Conservation (phyloP, 1,284 basidiomycete genomes). For the Coniferiporia sulphurascens region DNA sequence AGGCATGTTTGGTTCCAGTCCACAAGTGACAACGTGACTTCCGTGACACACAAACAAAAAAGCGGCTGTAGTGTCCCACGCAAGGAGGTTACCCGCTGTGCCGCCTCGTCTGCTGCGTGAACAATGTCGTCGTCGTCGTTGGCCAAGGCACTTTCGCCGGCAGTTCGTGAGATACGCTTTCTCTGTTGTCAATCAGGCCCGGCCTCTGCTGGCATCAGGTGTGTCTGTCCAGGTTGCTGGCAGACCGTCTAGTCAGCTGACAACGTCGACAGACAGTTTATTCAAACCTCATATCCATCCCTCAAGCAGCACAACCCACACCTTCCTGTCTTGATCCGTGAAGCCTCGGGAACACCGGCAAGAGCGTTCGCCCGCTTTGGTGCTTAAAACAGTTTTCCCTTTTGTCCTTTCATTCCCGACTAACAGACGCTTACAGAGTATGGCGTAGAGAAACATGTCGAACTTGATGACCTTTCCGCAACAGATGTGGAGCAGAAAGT, state of each 20-base stretch:
- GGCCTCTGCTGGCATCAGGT: slow-evolving; percentile 84
- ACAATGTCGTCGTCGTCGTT: slow-evolving; percentile 53
- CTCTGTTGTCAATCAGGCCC: slow-evolving; percentile 80
- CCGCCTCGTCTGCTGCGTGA: background rate
- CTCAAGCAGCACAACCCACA: slow-evolving; percentile 90
- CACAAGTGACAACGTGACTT: background rate
- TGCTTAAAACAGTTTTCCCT: slow-evolving; percentile 36
- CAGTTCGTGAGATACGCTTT: slow-evolving; percentile 82
- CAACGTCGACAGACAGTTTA: slow-evolving; percentile 63
- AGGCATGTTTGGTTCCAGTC: slow-evolving; percentile 1
- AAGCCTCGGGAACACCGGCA: slow-evolving; percentile 86
- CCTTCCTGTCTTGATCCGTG: slow-evolving; percentile 84
- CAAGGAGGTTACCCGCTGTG: too few relatives aligned
- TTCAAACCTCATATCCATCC: slow-evolving; percentile 72
- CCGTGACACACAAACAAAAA: background rate
- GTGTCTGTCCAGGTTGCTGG: slow-evolving; percentile 25
- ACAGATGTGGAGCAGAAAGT: slow-evolving; percentile 70
- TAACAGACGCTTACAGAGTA: slow-evolving; percentile 45
- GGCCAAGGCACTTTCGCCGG: slow-evolving; percentile 75
- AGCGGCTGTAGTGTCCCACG: too few relatives aligned
- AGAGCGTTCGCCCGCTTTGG: slow-evolving; percentile 89
- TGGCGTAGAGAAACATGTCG: slow-evolving; percentile 75
- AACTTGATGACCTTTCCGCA: slow-evolving; percentile 72
- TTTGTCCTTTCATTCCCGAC: slow-evolving; percentile 1
- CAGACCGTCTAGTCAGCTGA: background rate